Percentiles rank a stretch among this genome's conserved stretches.
Conservation (phyloP, 2,329 filamentous ascomycete genomes). For the Pezicula radicicola region DNA sequence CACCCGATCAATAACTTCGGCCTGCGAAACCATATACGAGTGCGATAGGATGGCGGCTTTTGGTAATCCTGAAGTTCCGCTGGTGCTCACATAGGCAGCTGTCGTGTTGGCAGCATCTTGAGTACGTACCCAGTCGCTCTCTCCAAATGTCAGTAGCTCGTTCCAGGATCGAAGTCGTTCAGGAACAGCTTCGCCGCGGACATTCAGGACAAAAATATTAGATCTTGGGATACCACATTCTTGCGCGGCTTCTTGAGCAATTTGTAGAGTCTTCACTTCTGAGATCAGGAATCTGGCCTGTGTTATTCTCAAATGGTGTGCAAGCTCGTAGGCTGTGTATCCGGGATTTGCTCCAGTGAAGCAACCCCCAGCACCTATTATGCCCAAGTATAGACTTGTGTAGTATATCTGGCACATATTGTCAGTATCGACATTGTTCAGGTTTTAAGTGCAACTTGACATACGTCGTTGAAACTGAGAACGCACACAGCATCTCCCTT, state of each 20-base stretch:
- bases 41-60: slow-evolving; percentile 34
- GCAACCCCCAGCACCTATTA: slow-evolving; percentile 15
- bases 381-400: slow-evolving; percentile 11
- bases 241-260: slow-evolving; percentile 11
- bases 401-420: slow-evolving; percentile 12
- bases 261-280: slow-evolving; percentile 3
- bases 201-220: slow-evolving; percentile 1
- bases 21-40: slow-evolving; percentile 26
- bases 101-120: slow-evolving; percentile 23
- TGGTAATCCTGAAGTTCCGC: slow-evolving; percentile 57
- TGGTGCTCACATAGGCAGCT: slow-evolving; percentile 38
- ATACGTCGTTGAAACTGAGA: slow-evolving; percentile 14
- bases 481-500: slow-evolving; percentile 14
- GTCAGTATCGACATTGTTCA: background rate
- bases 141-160: background rate
- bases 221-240: slow-evolving; percentile 15
- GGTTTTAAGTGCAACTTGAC: background rate
- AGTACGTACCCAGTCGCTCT: slow-evolving; percentile 36
- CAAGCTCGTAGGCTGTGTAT: slow-evolving; percentile 12
- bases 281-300: slow-evolving; percentile 12
- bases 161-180: background rate
- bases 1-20: slow-evolving; percentile 52
- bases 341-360: slow-evolving; percentile 19
- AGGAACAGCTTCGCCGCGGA: background rate
- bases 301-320: slow-evolving; percentile 11